Evolutionary conservation across 192 early-diverging fungal species (phyloP).

Genomic region (Backusella psychrophila): DNA sequence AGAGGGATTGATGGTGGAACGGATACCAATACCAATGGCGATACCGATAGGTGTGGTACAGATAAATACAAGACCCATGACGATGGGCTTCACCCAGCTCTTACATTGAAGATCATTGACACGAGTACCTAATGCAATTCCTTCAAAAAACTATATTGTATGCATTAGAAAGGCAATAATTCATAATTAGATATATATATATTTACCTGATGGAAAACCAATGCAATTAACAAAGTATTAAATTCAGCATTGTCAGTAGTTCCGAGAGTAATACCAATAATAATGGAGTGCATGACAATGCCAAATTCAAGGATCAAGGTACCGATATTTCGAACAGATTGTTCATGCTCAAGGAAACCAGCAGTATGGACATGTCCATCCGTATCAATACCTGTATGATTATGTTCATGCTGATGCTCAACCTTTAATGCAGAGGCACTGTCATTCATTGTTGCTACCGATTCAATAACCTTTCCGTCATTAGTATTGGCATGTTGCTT

Average conservation of each 20-base stretch:
- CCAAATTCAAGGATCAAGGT: slow-evolving; percentile 76
- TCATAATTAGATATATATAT: neutral
- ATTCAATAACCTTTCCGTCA: neutral
- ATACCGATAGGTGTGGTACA: slow-evolving; percentile 81
- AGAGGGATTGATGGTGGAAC: slow-evolving; percentile 60
- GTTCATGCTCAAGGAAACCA: slow-evolving; percentile 34
- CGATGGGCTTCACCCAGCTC: slow-evolving; percentile 28
- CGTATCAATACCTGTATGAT: neutral
- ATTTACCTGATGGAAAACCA: slow-evolving; percentile 70
- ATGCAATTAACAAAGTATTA: slow-evolving; percentile 59
- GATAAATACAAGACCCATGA: slow-evolving; percentile 56
- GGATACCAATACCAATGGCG: slow-evolving; percentile 73
- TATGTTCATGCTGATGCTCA: neutral
- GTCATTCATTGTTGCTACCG: neutral
- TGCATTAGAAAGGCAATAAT: neutral
- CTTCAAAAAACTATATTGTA: slow-evolving; percentile 43
- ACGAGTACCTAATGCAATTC: slow-evolving; percentile 45
- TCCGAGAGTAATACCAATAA: slow-evolving; percentile 72
- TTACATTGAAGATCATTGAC: slow-evolving; percentile 37
- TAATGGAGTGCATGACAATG: slow-evolving; percentile 76
- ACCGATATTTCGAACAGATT: slow-evolving; percentile 42
- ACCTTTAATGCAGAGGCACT: neutral
- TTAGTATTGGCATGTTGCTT: neutral
- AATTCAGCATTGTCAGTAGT: slow-evolving; percentile 57
- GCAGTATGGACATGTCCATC: slow-evolving; percentile 32